Percentiles rank a stretch among this genome's conserved stretches.
Conservation (phyloP, 441 rosid species). For the Jatropha multifida region DNA sequence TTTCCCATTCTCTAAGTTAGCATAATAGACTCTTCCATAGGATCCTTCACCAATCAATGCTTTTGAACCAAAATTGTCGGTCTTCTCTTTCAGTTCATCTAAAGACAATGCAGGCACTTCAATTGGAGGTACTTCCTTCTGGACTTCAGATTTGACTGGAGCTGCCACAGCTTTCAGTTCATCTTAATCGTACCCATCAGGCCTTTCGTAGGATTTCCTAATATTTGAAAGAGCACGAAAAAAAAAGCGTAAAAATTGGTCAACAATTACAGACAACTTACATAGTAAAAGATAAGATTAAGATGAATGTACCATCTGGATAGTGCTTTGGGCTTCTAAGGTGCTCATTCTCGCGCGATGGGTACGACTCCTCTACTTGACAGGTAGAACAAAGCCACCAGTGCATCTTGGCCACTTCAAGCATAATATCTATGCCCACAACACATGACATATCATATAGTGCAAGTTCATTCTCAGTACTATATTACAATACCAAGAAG, state of each 20-base stretch:
- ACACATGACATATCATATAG: background rate
- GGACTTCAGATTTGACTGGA: constrained; percentile 56
- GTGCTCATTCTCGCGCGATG: constrained; percentile 50
- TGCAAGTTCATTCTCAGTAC: background rate
- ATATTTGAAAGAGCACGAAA: background rate
- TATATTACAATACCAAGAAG: too few relatives aligned
- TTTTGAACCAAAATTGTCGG: constrained; percentile 87
- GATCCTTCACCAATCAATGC: constrained; percentile 99
- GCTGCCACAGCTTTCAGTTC: too few relatives aligned
- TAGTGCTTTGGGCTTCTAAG: constrained; percentile 48
- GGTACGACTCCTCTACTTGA: constrained; percentile 51
- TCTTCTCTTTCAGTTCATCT: constrained; percentile 82
- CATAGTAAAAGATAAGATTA: background rate
- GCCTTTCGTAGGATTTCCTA: constrained; percentile 52
- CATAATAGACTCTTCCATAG: constrained; percentile 90
- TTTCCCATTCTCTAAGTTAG: constrained; percentile 61
- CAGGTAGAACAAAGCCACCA: too few relatives aligned
- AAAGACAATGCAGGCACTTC: constrained; percentile 73
- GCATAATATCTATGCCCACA: background rate
- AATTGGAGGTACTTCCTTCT: constrained; percentile 70
- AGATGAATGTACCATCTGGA: constrained; percentile 48
- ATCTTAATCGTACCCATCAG: too few relatives aligned
- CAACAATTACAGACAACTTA: background rate
- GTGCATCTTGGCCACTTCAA: background rate
- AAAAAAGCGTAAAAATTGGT: background rate